Percentiles rank a stretch among this genome's conserved stretches.
Conservation (phyloP, 768 basidiomycete species). For the Tubosaeta sp. region DNA sequence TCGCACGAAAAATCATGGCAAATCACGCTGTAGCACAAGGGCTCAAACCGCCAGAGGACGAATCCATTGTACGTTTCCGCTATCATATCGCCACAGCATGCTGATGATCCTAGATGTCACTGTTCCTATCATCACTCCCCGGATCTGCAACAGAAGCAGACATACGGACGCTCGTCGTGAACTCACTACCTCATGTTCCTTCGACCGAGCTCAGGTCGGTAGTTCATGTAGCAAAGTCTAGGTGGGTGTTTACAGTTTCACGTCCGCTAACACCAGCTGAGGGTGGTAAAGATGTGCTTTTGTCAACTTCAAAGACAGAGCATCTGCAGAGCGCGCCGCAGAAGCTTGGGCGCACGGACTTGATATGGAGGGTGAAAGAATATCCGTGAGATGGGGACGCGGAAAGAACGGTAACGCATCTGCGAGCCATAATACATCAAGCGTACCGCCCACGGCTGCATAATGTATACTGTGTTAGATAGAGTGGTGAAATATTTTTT, state of each 20-base stretch:
- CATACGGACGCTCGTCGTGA: conserved; percentile 66
- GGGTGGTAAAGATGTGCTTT: conserved; percentile 76
- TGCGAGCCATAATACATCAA: conserved; percentile 1
- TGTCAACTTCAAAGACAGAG: conserved; percentile 83
- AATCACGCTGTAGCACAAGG: conserved; percentile 79
- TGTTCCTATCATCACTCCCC: conserved; percentile 81
- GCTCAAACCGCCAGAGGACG: conserved; percentile 85
- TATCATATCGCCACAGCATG: not conserved
- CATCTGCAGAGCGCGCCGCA: conserved; percentile 83
- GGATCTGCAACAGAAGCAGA: conserved; percentile 64
- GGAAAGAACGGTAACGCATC: conserved; percentile 48
- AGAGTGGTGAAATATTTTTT: not conserved
- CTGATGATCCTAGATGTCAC: conserved; percentile 56
- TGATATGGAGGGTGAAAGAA: conserved; percentile 73
- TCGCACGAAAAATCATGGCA: conserved; percentile 84
- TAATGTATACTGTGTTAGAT: conserved; percentile 8
- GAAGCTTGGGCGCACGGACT: conserved; percentile 88
- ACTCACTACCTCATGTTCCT: conserved; percentile 60
- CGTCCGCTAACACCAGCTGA: not conserved
- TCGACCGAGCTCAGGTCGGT: conserved; percentile 73
- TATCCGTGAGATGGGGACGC: conserved; percentile 86
- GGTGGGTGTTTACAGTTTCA: conserved; percentile 35
- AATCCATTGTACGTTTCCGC: conserved; percentile 62
- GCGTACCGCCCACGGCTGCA: conserved; percentile 4
- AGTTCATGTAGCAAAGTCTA: conserved; percentile 80